Conservation (phyloP, 2,329 filamentous ascomycete species). For the Orbilia brochopaga region DNA sequence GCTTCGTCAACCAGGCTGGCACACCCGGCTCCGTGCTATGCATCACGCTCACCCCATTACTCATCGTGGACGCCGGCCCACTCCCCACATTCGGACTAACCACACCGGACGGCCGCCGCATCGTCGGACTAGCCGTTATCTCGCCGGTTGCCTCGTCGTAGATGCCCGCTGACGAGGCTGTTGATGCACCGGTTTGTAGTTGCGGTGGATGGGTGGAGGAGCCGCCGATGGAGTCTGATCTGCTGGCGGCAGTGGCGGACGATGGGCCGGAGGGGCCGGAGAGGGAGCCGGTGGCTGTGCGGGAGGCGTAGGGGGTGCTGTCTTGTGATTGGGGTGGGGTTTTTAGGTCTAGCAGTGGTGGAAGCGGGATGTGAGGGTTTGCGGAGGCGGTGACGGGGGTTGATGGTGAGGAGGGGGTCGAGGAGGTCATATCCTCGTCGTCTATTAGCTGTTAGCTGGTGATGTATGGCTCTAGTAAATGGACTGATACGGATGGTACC, state of each 20-base stretch:
- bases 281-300: slow-evolving; percentile 7
- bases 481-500: slow-evolving; percentile 15
- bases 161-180: slow-evolving; percentile 21
- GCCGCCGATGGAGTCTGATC: not conserved
- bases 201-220: slow-evolving; percentile 4
- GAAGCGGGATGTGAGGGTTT: slow-evolving; percentile 41
- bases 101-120: not conserved
- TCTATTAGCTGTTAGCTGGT: slow-evolving; percentile 14
- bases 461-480: not conserved
- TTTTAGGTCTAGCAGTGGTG: slow-evolving; percentile 45
- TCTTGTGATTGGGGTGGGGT: slow-evolving; percentile 48
- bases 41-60: slow-evolving; percentile 33
- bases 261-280: not conserved
- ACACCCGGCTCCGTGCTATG: slow-evolving; percentile 34
- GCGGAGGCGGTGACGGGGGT: slow-evolving; percentile 39
- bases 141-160: not conserved
- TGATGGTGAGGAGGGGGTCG: slow-evolving; percentile 44
- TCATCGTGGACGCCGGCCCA: not conserved
- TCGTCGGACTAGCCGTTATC: slow-evolving; percentile 2
- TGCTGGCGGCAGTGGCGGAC: not conserved
- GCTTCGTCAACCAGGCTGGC: slow-evolving; percentile 48
- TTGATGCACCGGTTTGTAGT: slow-evolving; percentile 31
- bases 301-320: slow-evolving; percentile 42
- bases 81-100: not conserved
- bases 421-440: slow-evolving; percentile 50